Base-by-base conservation (phyloP, 495 filamentous ascomycete genomes). In the Aspergillus carlsbadensis region DNA sequence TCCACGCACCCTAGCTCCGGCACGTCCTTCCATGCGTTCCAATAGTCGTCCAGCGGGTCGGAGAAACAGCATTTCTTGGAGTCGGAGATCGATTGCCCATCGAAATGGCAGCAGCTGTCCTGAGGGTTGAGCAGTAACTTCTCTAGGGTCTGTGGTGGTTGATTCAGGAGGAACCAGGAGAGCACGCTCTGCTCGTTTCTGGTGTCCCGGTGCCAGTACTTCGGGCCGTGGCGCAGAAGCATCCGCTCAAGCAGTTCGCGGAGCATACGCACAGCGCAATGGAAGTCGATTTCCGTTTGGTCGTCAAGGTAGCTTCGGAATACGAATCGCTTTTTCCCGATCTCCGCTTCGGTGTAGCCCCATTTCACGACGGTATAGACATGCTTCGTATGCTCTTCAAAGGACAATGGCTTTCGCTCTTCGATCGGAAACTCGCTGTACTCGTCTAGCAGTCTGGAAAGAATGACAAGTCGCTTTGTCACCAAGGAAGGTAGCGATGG, bases 171-270 rank as follows among this genome's bases (percentile, higher is more conserved):
- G 36, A 70, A 70, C 67, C 67, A 70, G 13, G 61, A 66, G 24
- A 66, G 55, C n/a, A 66, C 60, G 44, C 64, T 66, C 33, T 64
- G 60, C 36, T 66, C 64, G 21, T 66, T 62, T n/a, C 58, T 57
- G 5, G 60, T 57, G 40, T 66, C 64, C n/a, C 61, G 56, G 31
- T 66, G 58, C 61, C 62, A 68, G 49, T 63, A 61, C 36, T 62
- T 67, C 18, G 67, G 67, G 3, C 67, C 63, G 33, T 70, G 67
- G 18, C 59, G 61, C n/a, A 70, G 64, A 21, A 70, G 66, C 59
- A 70, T 66, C 2, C 61, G 62, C 36, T 68, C 67, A 47, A 64
- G 56, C 11, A 68, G 61, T 50, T 66, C 61, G 8, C 67, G 65
- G 39, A 70, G 35, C 67, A 70, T 70, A 22, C 66, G 65, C n/a